These are phyloP conservation scores for Phaeosphaeria sp. DNA, from an alignment of 2,329 filamentous ascomycete genomes.

Conservation along the genomic window DNA sequence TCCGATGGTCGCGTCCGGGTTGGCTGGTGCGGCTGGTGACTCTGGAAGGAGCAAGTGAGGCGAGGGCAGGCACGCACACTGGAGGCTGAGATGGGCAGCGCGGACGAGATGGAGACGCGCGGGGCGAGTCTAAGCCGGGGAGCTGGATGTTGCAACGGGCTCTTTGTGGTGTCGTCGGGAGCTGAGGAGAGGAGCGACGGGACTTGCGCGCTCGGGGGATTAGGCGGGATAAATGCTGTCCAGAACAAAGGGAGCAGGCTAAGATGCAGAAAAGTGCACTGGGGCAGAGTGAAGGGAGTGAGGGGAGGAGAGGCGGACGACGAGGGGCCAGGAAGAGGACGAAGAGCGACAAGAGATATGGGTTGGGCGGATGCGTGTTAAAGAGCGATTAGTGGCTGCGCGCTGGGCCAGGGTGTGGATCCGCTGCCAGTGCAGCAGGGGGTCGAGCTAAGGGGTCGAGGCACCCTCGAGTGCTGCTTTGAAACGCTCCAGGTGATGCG, in stretches of 20 bases:
- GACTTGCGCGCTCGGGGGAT: slow-evolving; percentile 44
- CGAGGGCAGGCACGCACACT: slow-evolving; percentile 7
- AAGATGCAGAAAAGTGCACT: slow-evolving; percentile 45
- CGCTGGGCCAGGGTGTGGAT: slow-evolving; percentile 18
- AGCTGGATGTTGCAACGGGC: slow-evolving; percentile 22
- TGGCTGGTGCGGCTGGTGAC: slow-evolving; percentile 9
- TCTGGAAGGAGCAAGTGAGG: slow-evolving; percentile 22
- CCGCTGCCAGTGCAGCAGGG: slow-evolving; percentile 17
- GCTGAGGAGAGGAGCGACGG: slow-evolving; percentile 38
- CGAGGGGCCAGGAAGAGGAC: slow-evolving; percentile 40
- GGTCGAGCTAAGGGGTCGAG: slow-evolving; percentile 16
- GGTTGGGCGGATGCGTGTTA: slow-evolving; percentile 20
- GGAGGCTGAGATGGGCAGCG: slow-evolving; percentile 15
- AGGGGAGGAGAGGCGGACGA: slow-evolving; percentile 47
- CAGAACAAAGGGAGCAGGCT: slow-evolving; percentile 39
- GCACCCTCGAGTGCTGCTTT: slow-evolving; percentile 8
- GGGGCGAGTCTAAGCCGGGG: background rate
- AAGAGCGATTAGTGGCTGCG: slow-evolving; percentile 16
- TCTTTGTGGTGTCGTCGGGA: slow-evolving; percentile 19
- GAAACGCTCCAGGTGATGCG: slow-evolving; percentile 34
- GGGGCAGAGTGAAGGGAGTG: slow-evolving; percentile 58
- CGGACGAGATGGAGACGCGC: slow-evolving; percentile 12
- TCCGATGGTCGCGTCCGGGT: slow-evolving; percentile 23
- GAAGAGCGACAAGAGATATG: slow-evolving; percentile 70
- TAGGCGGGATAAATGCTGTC: slow-evolving; percentile 39